Evolutionary conservation across 768 basidiomycete genomes (phyloP).

Genomic region (Lentinula edodes): DNA sequence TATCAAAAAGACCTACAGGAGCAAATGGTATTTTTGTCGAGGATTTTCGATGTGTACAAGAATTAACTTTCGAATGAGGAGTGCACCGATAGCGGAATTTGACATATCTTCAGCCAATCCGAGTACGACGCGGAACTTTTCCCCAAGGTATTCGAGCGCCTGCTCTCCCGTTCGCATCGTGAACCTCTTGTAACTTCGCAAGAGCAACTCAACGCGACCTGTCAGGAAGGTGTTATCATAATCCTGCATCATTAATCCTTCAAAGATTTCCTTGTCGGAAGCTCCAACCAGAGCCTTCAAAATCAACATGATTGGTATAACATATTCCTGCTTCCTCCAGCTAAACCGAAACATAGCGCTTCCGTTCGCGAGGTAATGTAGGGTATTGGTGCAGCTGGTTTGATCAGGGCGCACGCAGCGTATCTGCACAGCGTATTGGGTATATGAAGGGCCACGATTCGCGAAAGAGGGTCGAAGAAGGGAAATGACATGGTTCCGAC

Average conservation of each 20-base stretch:
- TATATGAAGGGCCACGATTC: conserved; percentile 93
- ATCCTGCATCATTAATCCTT: conserved; percentile 94
- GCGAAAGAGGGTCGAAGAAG: conserved; percentile 87
- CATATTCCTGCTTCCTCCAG: conserved; percentile 98
- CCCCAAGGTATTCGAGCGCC: conserved; percentile 91
- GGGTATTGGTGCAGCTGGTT: conserved; percentile 86
- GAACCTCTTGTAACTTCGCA: conserved; percentile 95
- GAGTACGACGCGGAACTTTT: conserved; percentile 92
- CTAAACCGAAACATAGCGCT: conserved; percentile 95
- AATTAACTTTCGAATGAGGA: conserved; percentile 79
- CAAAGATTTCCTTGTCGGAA: conserved; percentile 94
- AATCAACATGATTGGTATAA: conserved; percentile 94
- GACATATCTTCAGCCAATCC: conserved; percentile 92
- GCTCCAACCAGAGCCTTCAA: conserved; percentile 90
- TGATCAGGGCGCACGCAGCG: conserved; percentile 93
- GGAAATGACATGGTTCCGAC: conserved; percentile 92
- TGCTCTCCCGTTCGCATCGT: conserved; percentile 82
- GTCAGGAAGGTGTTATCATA: conserved; percentile 96
- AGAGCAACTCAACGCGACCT: conserved; percentile 89
- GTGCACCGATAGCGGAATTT: conserved; percentile 73
- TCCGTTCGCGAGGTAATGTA: conserved; percentile 97
- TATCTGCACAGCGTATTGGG: conserved; percentile 90
- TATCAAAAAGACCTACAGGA: conserved; percentile 58
- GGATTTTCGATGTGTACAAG: conserved; percentile 85
- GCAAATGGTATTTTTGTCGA: conserved; percentile 91